phyloP scores from a whole-genome alignment of 2,329 filamentous ascomycete genomes.

The Xylaria sp. region DNA sequence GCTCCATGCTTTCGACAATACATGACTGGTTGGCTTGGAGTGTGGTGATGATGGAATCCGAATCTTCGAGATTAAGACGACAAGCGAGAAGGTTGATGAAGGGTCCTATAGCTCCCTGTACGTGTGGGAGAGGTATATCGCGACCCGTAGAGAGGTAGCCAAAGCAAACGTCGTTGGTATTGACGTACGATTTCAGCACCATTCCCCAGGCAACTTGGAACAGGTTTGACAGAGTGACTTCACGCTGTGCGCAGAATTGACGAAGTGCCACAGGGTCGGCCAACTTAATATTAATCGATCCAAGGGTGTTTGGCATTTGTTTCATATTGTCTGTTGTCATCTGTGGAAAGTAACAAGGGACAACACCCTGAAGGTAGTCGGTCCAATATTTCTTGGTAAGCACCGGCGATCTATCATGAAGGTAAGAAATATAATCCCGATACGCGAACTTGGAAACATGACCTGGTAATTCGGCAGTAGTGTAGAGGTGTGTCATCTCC shows the following conservation, averaged over 20 bases:
- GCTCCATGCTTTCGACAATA: neutral
- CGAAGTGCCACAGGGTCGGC: neutral
- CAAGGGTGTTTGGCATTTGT: neutral
- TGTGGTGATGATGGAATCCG: neutral
- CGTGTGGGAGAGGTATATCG: neutral
- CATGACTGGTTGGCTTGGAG: neutral
- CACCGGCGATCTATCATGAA: neutral
- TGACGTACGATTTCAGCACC: constrained; percentile 8
- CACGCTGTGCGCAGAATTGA: constrained; percentile 9
- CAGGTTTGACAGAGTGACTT: neutral
- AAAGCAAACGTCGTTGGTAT: constrained; percentile 10
- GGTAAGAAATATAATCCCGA: constrained; percentile 7
- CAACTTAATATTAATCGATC: neutral
- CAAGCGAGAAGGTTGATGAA: constrained; percentile 11
- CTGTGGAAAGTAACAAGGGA: constrained; percentile 4
- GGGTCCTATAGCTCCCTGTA: neutral
- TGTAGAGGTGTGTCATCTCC: neutral
- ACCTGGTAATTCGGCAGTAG: neutral
- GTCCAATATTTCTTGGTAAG: neutral
- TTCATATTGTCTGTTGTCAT: neutral
- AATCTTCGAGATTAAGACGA: neutral
- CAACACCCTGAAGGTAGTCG: constrained; percentile 1
- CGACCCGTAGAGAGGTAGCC: constrained; percentile 10
- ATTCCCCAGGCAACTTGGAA: constrained; percentile 11
- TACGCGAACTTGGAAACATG: neutral